phyloP scores from a whole-genome alignment of 2,329 filamentous ascomycete species.

The Neofusicoccum ribis region DNA sequence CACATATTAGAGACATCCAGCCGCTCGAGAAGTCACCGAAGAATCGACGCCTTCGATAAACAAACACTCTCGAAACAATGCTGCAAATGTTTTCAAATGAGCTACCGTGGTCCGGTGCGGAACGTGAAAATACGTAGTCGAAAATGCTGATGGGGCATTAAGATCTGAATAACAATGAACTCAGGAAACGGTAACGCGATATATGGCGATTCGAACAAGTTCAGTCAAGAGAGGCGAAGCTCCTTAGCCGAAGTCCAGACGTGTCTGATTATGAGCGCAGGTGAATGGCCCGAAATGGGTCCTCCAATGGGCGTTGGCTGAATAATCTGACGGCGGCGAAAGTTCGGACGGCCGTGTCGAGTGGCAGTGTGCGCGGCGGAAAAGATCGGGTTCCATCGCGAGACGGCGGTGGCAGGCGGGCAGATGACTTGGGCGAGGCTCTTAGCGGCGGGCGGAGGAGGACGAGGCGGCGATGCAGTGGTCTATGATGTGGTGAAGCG shows the following conservation, averaged over 20 bases:
- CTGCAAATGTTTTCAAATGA: no score
- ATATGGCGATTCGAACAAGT: no score
- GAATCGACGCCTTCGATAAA: no score
- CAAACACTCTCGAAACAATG: no score
- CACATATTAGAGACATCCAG: no score
- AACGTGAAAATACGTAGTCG: no score
- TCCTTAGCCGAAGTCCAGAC: not conserved
- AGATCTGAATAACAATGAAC: no score
- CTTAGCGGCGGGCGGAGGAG: not conserved
- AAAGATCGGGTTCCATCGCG: not conserved
- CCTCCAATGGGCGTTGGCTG: conserved; percentile 10
- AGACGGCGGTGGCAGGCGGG: not conserved
- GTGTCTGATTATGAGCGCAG: not conserved
- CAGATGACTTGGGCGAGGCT: not conserved
- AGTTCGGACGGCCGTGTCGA: not conserved
- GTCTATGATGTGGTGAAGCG: conserved; percentile 21
- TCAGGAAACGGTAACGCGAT: no score
- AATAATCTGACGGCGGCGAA: not conserved
- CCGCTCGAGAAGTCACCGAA: no score
- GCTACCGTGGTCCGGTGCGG: no score
- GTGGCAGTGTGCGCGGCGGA: not conserved
- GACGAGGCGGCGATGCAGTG: not conserved
- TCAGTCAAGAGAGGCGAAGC: not conserved
- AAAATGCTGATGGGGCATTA: no score
- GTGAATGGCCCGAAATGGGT: not conserved